Percentiles rank a stretch among this genome's conserved stretches.
Conservation (phyloP, 805 yeast species). For the Zygosaccharomyces rouxii region DNA sequence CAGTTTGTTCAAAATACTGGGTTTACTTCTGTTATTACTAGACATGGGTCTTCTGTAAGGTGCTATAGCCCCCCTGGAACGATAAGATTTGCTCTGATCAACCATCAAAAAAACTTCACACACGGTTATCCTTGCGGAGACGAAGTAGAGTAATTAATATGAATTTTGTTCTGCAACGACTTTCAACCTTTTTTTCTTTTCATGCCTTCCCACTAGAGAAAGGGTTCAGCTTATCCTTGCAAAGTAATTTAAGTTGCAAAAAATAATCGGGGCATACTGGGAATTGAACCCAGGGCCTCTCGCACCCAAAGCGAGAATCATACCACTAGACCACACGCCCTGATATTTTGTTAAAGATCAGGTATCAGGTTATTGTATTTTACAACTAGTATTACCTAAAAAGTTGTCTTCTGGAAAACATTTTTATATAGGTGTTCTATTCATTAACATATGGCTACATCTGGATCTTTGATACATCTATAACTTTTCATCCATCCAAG, state of each 20-base stretch:
- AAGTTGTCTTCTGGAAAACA: no score
- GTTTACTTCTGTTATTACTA: conserved; percentile 3
- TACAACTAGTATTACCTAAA: no score
- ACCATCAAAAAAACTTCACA: conserved; percentile 4
- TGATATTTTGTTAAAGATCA: conserved; percentile 1
- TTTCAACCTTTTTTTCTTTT: no score
- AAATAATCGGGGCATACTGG: conserved; percentile 43
- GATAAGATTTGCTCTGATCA: conserved; percentile 12
- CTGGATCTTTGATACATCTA: background rate
- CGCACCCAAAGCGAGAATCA: conserved; percentile 42
- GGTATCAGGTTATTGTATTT: no score
- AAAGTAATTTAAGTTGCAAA: no score
- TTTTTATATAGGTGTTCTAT: no score
- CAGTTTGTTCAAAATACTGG: conserved; percentile 10
- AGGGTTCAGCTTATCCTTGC: no score
- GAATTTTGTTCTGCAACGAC: no score
- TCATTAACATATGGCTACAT: background rate
- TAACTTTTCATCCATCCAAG: conserved; percentile 76
- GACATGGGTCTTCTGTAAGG: conserved; percentile 18
- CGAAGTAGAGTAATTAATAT: no score
- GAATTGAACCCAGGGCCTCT: conserved; percentile 56
- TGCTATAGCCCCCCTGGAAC: conserved; percentile 12
- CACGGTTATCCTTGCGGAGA: no score
- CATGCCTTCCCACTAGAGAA: no score
- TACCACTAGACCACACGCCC: conserved; percentile 42